Percentiles rank a stretch among this genome's conserved stretches.
These are phyloP conservation scores for Pseudogymnoascus sp. DNA, from an alignment of 2,329 filamentous ascomycete species.

Conservation along the genomic window DNA sequence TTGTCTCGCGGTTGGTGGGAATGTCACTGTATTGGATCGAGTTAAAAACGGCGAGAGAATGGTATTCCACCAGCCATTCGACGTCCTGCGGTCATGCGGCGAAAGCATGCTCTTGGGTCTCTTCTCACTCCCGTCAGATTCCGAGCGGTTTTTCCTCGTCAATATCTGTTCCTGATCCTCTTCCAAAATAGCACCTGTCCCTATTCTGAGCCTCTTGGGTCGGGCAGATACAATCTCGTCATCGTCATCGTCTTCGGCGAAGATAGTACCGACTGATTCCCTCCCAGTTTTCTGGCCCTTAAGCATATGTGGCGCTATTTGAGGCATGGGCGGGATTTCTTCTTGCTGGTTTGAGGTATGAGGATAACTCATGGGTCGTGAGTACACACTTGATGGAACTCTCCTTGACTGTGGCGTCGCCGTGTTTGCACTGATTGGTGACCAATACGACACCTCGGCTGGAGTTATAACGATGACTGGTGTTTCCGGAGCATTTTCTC, in stretches of 20 bases:
- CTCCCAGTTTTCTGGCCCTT: conserved; percentile 21
- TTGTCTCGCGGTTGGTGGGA: neutral
- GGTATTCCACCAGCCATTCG: conserved; percentile 70
- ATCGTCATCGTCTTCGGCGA: conserved; percentile 22
- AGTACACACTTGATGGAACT: conserved; percentile 40
- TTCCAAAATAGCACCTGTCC: conserved; percentile 58
- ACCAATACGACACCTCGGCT: conserved; percentile 31
- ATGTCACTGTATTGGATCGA: conserved; percentile 27
- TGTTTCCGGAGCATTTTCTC: conserved; percentile 28
- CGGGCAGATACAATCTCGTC: neutral
- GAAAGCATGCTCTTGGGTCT: conserved; percentile 19
- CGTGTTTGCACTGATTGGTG: conserved; percentile 20
- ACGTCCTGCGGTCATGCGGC: conserved; percentile 36
- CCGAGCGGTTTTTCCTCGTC: conserved; percentile 18
- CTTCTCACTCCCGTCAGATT: neutral
- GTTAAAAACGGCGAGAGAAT: conserved; percentile 60
- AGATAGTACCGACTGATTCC: conserved; percentile 25
- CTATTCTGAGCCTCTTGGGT: conserved; percentile 18
- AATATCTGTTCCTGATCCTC: conserved; percentile 48
- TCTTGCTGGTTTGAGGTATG: conserved; percentile 22
- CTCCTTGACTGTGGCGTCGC: conserved; percentile 15
- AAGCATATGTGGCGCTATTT: conserved; percentile 36
- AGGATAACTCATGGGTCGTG: conserved; percentile 39
- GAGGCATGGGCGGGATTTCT: conserved; percentile 51
- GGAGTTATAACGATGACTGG: conserved; percentile 46